Evolutionary conservation across 2,329 filamentous ascomycete genomes (phyloP).

Genomic region (Parafenestella ontariensis): DNA sequence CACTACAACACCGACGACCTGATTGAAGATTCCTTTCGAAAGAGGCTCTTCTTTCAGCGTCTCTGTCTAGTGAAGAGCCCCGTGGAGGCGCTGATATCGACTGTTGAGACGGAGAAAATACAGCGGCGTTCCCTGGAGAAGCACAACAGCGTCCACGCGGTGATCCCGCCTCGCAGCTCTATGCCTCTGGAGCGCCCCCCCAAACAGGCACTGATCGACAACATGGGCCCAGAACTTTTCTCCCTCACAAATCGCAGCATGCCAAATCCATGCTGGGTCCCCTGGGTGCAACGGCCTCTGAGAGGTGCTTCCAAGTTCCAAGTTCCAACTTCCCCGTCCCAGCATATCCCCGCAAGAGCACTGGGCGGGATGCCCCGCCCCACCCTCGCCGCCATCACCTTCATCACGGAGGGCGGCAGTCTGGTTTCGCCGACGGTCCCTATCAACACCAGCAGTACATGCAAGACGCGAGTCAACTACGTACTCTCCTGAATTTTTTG

Average conservation of each 20-base stretch:
- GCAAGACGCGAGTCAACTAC: constrained; percentile 16
- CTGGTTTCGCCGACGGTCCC: constrained; percentile 36
- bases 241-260: background rate
- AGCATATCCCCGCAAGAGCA: background rate
- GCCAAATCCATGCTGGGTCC: constrained; percentile 14
- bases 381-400: constrained; percentile 7
- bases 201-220: constrained; percentile 26
- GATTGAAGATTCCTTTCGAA: too few relatives aligned
- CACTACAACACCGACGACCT: background rate
- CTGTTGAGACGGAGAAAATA: constrained; percentile 9
- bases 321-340: constrained; percentile 5
- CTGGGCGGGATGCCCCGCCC: constrained; percentile 15
- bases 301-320: too few relatives aligned
- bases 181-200: constrained; percentile 11
- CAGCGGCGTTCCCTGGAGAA: constrained; percentile 12
- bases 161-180: constrained; percentile 12
- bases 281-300: constrained; percentile 20
- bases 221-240: constrained; percentile 9
- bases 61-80: too few relatives aligned
- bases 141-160: constrained; percentile 8
- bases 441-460: constrained; percentile 10
- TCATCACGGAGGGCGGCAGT: constrained; percentile 30
- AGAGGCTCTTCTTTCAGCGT: too few relatives aligned
- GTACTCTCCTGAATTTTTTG: constrained; percentile 4
- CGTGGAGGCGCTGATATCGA: background rate